phyloP scores from a whole-genome alignment of 306 rosid genomes.

The Medicago lupulina region DNA sequence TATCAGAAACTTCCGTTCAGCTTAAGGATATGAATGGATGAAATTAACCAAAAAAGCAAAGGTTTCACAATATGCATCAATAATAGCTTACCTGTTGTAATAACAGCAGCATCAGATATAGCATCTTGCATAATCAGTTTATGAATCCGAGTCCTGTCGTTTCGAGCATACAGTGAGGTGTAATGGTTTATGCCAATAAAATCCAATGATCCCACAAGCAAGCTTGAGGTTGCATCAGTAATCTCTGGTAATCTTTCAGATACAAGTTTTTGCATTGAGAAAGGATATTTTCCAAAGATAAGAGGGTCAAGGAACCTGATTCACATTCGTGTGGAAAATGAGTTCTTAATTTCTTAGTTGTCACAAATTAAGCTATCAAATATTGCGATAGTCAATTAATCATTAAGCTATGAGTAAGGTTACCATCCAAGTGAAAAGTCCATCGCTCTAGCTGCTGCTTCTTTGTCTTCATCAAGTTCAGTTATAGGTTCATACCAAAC shows the following conservation, averaged over 20 bases:
- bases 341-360: not conserved
- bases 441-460: constrained; percentile 82
- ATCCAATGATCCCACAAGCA: constrained; percentile 73
- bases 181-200: constrained; percentile 89
- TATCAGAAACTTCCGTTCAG: constrained; percentile 40
- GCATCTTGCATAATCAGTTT: constrained; percentile 77
- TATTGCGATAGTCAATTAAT: not conserved
- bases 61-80: constrained; percentile 16
- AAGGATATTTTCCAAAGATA: constrained; percentile 78
- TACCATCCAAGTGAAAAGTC: constrained; percentile 91
- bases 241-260: constrained; percentile 76
- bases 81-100: constrained; percentile 68
- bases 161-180: constrained; percentile 80
- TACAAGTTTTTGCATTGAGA: constrained; percentile 72
- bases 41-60: not conserved
- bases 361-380: constrained; percentile 2
- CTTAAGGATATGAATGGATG: not conserved
- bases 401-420: constrained; percentile 24
- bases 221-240: constrained; percentile 52
- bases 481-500: constrained; percentile 85
- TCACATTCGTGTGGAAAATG: constrained; percentile 28
- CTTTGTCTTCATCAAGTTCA: constrained; percentile 76
- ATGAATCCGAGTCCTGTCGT: constrained; percentile 67
- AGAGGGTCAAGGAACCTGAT: constrained; percentile 93
- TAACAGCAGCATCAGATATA: constrained; percentile 78